A percentile compares a stretch with the other conserved stretches of the same genome.
Evolutionary conservation across 2,329 filamentous ascomycete genomes (phyloP).

Genomic region (Calonectria pseudoreteaudii): DNA sequence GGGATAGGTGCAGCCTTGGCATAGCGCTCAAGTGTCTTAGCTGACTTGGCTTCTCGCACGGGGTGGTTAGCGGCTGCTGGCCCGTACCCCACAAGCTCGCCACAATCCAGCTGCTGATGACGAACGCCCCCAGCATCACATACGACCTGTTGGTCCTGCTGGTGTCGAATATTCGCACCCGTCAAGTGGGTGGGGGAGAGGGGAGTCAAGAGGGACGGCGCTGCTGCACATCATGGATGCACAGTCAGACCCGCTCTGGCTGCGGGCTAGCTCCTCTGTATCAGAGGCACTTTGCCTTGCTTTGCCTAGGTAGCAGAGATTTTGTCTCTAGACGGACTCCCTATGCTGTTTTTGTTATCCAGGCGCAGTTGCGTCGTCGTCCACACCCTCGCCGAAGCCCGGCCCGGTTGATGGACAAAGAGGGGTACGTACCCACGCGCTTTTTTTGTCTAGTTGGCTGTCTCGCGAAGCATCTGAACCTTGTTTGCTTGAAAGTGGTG

Average conservation of each 20-base stretch:
- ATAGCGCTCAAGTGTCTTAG: neutral
- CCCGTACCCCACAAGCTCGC: constrained; percentile 35
- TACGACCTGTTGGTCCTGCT: constrained; percentile 8
- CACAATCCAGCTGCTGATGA: constrained; percentile 31
- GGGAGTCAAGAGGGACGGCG: neutral
- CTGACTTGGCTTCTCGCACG: neutral
- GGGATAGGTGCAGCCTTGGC: neutral
- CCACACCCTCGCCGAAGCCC: constrained; percentile 18
- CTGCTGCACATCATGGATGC: constrained; percentile 28
- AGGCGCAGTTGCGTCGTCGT: constrained; percentile 10
- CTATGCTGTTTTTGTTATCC: neutral
- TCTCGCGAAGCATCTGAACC: neutral
- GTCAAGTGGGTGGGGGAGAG: constrained; percentile 28
- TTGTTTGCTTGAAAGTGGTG: constrained; percentile 8
- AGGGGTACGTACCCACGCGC: constrained; percentile 9
- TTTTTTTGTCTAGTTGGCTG: constrained; percentile 5
- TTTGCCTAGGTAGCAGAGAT: constrained; percentile 5
- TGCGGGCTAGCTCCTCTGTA: neutral
- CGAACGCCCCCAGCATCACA: constrained; percentile 36
- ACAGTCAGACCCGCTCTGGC: constrained; percentile 19
- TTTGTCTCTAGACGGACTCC: constrained; percentile 17
- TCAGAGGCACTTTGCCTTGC: neutral
- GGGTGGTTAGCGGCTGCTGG: neutral
- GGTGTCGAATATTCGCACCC: constrained; percentile 7
- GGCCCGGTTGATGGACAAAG: constrained; percentile 19